Evolutionary conservation across 306 rosid genomes (phyloP), one percentile per base, ranked within the genome.

Genomic region (Casuarina equisetifolia): DNA sequence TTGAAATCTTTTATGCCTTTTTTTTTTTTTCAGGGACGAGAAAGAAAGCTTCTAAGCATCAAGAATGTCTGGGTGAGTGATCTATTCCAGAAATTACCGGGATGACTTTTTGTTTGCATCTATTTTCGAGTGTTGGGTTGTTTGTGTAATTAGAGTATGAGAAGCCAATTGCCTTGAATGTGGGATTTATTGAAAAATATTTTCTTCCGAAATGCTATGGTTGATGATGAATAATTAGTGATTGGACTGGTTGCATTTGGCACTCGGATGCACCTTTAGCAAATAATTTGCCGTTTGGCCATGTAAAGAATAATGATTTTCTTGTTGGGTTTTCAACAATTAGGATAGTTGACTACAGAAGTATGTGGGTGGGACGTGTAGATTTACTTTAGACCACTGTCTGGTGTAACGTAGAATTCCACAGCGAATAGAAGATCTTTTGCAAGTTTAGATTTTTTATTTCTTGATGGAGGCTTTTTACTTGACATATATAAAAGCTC

Each of bases 61-160:
- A 44, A 67, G 35, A 67, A 67, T 67, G 71, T 67, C 71, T 15
- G 50, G 71, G 71, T 67, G 42, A 42, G 71, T 19, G 7, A 66
- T 42, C 50, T n/a, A 16, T 61, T 19, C 40, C 4, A 39, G 3
- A 17, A 8, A 2, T 43, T n/a, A 9, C 12, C 42, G 3, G 25
- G 13, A 20, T 9, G 5, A n/a, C 4, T 53, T 53, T 53, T 53
- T 25, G 6, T 12, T 53, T 53, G 16, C 59, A 19, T 17, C 50
- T 2, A 46, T 46, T 46, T 46, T 48, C 0, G 12, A 48, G 13
- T 48, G 13, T 10, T 48, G 16, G 61, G 19, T 49, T 49, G 32
- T 9, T 54, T 7, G 25, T n/a, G n/a, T 11, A 9, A 3, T 54
- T 54, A 19, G 5, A 15, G 6, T n/a, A 54, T 54, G n/a, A 54